phyloP scores from a whole-genome alignment of 768 basidiomycete species.

The Lactarius vividus region DNA sequence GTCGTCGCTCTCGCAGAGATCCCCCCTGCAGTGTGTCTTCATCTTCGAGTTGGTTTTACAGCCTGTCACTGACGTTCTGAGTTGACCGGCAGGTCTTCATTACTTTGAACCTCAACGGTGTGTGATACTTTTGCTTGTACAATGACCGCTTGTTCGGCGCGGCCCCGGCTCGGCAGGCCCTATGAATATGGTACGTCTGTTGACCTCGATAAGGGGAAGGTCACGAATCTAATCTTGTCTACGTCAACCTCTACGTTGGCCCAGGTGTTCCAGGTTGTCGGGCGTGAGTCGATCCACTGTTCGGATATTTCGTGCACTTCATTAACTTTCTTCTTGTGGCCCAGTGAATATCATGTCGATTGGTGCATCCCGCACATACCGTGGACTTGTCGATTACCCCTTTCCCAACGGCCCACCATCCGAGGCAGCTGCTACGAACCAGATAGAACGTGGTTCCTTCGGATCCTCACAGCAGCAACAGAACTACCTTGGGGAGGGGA shows the following conservation, averaged over 20 bases:
- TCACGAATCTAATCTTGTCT: not conserved
- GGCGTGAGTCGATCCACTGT: not conserved
- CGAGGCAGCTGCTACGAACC: not conserved
- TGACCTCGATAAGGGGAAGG: not conserved
- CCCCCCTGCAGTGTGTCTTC: constrained; percentile 1
- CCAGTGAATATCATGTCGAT: not conserved
- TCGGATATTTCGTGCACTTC: not conserved
- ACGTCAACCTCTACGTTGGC: too few species aligned
- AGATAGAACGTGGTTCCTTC: not conserved
- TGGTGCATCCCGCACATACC: not conserved
- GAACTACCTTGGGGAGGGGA: not conserved
- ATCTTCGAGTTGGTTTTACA: not conserved
- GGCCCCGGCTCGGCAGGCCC: not conserved
- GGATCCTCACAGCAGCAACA: not conserved
- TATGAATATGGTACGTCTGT: constrained; percentile 5
- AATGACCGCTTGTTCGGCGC: not conserved
- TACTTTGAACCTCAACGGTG: constrained; percentile 7
- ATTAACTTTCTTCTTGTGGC: not conserved
- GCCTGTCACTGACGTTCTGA: not conserved
- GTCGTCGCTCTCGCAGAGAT: constrained; percentile 1
- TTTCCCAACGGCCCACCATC: too few species aligned
- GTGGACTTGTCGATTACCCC: not conserved
- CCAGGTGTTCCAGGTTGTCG: not conserved
- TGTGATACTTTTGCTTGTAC: not conserved
- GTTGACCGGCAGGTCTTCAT: constrained; percentile 1